Evolutionary conservation across 306 rosid species (phyloP), one percentile per base, ranked within the genome.

Genomic region (Aeschynomene evenia): DNA sequence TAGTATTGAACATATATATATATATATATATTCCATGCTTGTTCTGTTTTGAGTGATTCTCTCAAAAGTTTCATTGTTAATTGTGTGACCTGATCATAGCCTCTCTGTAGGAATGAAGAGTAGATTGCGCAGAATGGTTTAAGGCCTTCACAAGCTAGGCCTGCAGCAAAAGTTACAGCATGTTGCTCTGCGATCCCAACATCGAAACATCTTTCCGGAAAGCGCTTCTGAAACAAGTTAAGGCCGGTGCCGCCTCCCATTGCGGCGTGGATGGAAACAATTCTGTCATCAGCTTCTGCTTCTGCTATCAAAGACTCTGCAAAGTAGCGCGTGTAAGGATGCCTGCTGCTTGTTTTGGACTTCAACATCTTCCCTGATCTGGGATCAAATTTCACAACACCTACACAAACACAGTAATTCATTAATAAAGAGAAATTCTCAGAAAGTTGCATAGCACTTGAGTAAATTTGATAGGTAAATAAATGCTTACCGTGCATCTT

Each of bases 231-330:
- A 71, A 88, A 88, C 33, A 79, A 58, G 72, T 88, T 85, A 48
- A 88, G 90, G n/a, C 95, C 95, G 0, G 95, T 88, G 3, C 90
- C 95, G 28, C 88, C 87, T 64, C 95, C 95, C 90, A 88, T 88
- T 24, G 95, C 95, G 21, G 95, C 95, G 34, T 88, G 95, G 46
- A 88, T 85, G 19, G 84, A 79, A 9, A 83, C 54, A 28, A 88
- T 75, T 40, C 28, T 68, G 0, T 88, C 84, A 60, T 88, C 88
- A 60, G 20, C 64, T 42, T 83, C 80, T 29, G 90, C 95, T 54
- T 88, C 95, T 1, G 88, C 85, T 55, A 76, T 81, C 61, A 88
- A 69, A 3, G 95, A 77, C 61, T 81, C 85, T 0, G 87, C 88
- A 66, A 85, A 88, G 76, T 83, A 88, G 34, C 77, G 79, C 0